A percentile compares a stretch with the other conserved stretches of the same genome.
Conservation (phyloP, 164 flowering plant species). For the Akebia trifoliata region DNA sequence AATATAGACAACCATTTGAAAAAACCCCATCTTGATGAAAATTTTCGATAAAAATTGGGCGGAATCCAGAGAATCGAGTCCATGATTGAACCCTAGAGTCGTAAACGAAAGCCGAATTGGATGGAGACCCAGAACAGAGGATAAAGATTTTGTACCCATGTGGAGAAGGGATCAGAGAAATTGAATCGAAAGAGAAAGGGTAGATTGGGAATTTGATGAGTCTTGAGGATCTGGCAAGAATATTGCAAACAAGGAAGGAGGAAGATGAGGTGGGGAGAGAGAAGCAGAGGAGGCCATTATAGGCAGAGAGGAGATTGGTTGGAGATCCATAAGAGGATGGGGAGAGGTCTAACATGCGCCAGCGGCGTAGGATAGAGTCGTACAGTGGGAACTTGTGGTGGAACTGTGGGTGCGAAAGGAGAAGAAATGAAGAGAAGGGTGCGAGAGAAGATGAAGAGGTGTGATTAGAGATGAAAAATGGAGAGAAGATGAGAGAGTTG, state of each 20-base stretch:
- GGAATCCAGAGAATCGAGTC: slow-evolving; percentile 28
- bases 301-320: slow-evolving; percentile 37
- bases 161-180: slow-evolving; percentile 20
- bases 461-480: slow-evolving; percentile 43
- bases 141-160: slow-evolving; percentile 22
- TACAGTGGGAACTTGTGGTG: slow-evolving; percentile 32
- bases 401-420: slow-evolving; percentile 66
- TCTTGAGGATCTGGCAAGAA: slow-evolving; percentile 34
- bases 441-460: slow-evolving; percentile 11
- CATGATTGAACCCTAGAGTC: slow-evolving; percentile 38
- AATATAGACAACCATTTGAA: slow-evolving; percentile 40
- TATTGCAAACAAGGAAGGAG: slow-evolving; percentile 54
- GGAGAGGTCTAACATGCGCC: slow-evolving; percentile 40
- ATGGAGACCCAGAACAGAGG: slow-evolving; percentile 12
- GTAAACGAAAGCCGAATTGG: slow-evolving; percentile 35
- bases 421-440: slow-evolving; percentile 38
- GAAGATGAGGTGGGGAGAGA: slow-evolving; percentile 35
- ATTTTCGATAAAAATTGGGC: slow-evolving; percentile 21
- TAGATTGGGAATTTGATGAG: slow-evolving; percentile 34
- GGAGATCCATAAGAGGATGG: slow-evolving; percentile 21
- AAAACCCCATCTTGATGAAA: slow-evolving; percentile 39
- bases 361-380: slow-evolving; percentile 33
- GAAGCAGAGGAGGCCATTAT: slow-evolving; percentile 64
- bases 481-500: slow-evolving; percentile 52
- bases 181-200: slow-evolving; percentile 38